phyloP scores from a whole-genome alignment of 805 yeast species.

The Saccharomycopsis vini region DNA sequence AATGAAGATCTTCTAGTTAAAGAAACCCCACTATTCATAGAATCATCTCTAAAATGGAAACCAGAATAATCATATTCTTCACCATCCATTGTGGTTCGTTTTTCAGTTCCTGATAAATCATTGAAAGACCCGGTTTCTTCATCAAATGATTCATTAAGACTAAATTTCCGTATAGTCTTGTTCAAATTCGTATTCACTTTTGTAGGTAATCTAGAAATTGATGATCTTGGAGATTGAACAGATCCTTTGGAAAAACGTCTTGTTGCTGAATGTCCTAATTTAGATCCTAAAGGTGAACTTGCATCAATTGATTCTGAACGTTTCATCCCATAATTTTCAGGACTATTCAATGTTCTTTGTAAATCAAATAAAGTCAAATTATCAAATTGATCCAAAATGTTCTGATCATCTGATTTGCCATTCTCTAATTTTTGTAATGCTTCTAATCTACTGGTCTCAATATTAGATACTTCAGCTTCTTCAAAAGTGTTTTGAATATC shows the following conservation, averaged over 20 bases:
- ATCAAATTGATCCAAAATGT: conserved; percentile 4
- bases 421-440: conserved; percentile 12
- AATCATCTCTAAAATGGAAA: not conserved
- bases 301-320: not conserved
- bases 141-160: too few species aligned
- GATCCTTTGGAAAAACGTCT: conserved; percentile 1
- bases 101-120: not conserved
- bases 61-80: not conserved
- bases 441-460: conserved; percentile 13
- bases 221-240: not conserved
- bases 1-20: conserved; percentile 8
- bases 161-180: too few species aligned
- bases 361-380: conserved; percentile 9
- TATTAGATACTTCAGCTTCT: not conserved
- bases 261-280: too few species aligned
- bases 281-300: not conserved
- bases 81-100: not conserved
- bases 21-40: not conserved
- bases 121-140: not conserved
- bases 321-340: not conserved
- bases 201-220: conserved; percentile 1
- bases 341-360: conserved; percentile 2
- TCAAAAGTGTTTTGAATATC: not conserved
- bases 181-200: too few species aligned
- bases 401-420: not conserved